phyloP scores from a whole-genome alignment of 2,329 filamentous ascomycete genomes.

The Fusarium coffeatum region DNA sequence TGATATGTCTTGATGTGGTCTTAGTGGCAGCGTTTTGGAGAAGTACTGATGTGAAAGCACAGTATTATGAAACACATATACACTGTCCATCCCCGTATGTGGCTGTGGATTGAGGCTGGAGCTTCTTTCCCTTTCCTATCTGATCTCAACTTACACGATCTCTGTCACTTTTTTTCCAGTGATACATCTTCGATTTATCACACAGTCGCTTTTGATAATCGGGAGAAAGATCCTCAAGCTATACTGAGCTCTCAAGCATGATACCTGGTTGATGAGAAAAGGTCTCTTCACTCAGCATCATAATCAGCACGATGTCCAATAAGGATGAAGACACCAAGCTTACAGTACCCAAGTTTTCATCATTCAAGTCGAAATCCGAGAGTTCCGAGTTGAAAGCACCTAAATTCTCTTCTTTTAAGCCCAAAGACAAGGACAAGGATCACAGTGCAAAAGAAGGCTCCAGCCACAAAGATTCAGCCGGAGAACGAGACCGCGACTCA shows the following conservation, averaged over 20 bases:
- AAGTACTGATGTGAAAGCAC: background rate
- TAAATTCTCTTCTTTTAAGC: constrained; percentile 80
- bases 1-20: background rate
- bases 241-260: background rate
- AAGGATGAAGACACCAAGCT: constrained; percentile 41
- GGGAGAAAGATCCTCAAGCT: background rate
- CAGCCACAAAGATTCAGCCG: constrained; percentile 27
- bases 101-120: constrained; percentile 22
- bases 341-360: constrained; percentile 75
- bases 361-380: constrained; percentile 66
- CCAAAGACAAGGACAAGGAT: constrained; percentile 54
- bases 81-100: constrained; percentile 17
- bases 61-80: fast-evolving
- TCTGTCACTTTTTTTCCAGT: background rate
- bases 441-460: constrained; percentile 24
- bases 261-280: constrained; percentile 23
- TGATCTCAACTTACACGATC: constrained; percentile 21
- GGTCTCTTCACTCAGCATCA: background rate
- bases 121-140: background rate
- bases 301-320: constrained; percentile 45
- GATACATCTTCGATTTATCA: background rate
- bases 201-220: background rate
- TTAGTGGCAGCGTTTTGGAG: background rate
- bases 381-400: constrained; percentile 55
- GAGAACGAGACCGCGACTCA: constrained; percentile 38